These are phyloP conservation scores for Aspergillus ellipticus DNA, from an alignment of 495 filamentous ascomycete genomes.

Conservation along the genomic window DNA sequence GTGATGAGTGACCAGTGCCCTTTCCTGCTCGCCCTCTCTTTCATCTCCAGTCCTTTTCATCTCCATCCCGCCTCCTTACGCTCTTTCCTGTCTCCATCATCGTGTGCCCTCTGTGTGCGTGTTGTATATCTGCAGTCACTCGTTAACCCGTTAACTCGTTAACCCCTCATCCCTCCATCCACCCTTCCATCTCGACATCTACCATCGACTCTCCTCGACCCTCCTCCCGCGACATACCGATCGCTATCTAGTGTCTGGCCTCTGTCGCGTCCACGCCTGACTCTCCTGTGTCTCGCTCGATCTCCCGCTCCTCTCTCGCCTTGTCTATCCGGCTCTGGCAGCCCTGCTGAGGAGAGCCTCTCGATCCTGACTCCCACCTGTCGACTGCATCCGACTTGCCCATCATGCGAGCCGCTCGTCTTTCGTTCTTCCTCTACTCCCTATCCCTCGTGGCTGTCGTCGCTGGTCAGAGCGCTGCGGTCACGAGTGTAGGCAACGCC, in stretches of 20 bases:
- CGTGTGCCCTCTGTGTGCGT: slow-evolving; percentile 13
- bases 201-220: slow-evolving; percentile 1
- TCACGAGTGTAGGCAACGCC: slow-evolving; percentile 20
- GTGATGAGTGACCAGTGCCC: slow-evolving; percentile 1
- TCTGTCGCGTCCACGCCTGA: neutral
- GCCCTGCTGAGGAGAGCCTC: slow-evolving; percentile 1
- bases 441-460: slow-evolving; percentile 36
- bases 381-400: neutral
- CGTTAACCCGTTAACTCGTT: slow-evolving; percentile 17
- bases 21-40: slow-evolving; percentile 8
- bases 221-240: slow-evolving; percentile 2
- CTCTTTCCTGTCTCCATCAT: slow-evolving; percentile 19
- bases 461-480: slow-evolving; percentile 32
- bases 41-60: slow-evolving; percentile 15
- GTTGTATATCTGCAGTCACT: slow-evolving; percentile 15
- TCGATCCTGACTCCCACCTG: slow-evolving; percentile 2
- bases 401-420: slow-evolving; percentile 37
- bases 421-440: slow-evolving; percentile 36
- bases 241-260: neutral
- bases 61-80: slow-evolving; percentile 16
- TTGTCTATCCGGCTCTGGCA: slow-evolving; percentile 6
- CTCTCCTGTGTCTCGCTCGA: neutral
- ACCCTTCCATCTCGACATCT: neutral
- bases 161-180: slow-evolving; percentile 1
- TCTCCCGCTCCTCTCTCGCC: neutral